Evolutionary conservation across 148 eudicot species (phyloP), one percentile per base, ranked within the genome.

Genomic region (Cornus kousa): DNA sequence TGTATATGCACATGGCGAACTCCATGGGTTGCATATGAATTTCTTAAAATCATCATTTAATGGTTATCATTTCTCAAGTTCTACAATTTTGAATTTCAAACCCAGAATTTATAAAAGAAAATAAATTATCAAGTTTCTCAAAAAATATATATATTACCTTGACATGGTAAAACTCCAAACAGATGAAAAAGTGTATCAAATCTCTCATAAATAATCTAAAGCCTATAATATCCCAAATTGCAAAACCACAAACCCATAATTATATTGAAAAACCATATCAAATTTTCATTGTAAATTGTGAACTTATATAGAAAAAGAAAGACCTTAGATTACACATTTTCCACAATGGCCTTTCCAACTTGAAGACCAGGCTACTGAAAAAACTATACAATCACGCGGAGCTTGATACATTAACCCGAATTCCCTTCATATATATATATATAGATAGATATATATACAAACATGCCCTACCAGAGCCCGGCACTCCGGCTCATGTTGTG

Each of bases 371-470:
- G 79, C 6, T 35, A 60, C 33, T 80, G 53, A 46, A 79, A 89
- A 62, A 92, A n/a, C 93, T 40, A 83, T 40, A 81, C 97, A 95
- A 11, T 90, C 94, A 3, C 85, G 80, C 0, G 97, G 99, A 90
- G 68, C 93, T 93, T 0, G 98, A 97, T 2, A 93, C 71, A 76
- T 93, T 96, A 3, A 95, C 98, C 46, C 92, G 88, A 70, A 95
- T 91, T 67, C 83, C 93, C 70, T 83, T 95, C n/a, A n/a, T n/a
- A n/a, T n/a, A n/a, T n/a, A n/a, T n/a, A n/a, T n/a, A n/a, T n/a
- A n/a, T n/a, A n/a, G n/a, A n/a, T n/a, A n/a, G n/a, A n/a, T n/a
- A n/a, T n/a, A n/a, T n/a, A n/a, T n/a, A n/a, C n/a, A n/a, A n/a
- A n/a, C n/a, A n/a, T n/a, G n/a, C n/a, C n/a, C n/a, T n/a, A n/a